These are phyloP conservation scores for Entophlyctis luteolus DNA, from an alignment of 192 early-diverging fungal genomes.

Conservation along the genomic window DNA sequence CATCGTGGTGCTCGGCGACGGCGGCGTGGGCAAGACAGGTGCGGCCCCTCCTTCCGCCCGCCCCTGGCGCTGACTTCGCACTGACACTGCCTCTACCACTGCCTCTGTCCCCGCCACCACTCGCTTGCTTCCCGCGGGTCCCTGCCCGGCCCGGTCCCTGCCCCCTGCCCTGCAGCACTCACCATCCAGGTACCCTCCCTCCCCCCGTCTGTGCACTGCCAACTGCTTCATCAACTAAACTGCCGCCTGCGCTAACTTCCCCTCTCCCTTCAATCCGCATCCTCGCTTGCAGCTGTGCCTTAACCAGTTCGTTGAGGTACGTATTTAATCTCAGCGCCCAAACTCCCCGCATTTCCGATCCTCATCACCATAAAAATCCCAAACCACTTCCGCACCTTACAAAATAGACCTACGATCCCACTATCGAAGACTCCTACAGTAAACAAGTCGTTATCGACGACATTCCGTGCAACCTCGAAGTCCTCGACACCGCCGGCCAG, in stretches of 20 bases:
- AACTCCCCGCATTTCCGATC: too few relatives aligned
- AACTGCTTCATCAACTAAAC: background rate
- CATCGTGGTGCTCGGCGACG: conserved; percentile 51
- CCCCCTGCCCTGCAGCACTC: too few relatives aligned
- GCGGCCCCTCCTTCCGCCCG: too few relatives aligned
- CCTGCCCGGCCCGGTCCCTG: too few relatives aligned
- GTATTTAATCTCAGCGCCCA: background rate
- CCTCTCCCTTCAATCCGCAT: background rate
- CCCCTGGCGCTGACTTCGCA: too few relatives aligned
- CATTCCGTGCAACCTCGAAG: conserved; percentile 80
- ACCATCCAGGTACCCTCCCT: conserved; percentile 42
- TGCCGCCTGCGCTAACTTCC: background rate
- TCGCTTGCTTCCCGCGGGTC: too few relatives aligned
- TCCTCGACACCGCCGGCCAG: conserved; percentile 93
- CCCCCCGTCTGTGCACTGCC: background rate
- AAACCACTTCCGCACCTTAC: background rate
- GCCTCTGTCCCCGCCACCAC: too few relatives aligned
- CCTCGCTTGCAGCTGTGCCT: conserved; percentile 35
- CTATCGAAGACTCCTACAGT: conserved; percentile 98
- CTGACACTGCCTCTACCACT: too few relatives aligned
- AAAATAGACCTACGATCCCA: conserved; percentile 77
- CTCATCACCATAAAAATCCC: too few relatives aligned
- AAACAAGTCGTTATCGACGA: conserved; percentile 93
- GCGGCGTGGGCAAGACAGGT: conserved; percentile 55
- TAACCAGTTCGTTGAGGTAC: conserved; percentile 48